Evolutionary conservation across 2,329 filamentous ascomycete species (phyloP).

Genomic region (Exophiala dermatitidis): DNA sequence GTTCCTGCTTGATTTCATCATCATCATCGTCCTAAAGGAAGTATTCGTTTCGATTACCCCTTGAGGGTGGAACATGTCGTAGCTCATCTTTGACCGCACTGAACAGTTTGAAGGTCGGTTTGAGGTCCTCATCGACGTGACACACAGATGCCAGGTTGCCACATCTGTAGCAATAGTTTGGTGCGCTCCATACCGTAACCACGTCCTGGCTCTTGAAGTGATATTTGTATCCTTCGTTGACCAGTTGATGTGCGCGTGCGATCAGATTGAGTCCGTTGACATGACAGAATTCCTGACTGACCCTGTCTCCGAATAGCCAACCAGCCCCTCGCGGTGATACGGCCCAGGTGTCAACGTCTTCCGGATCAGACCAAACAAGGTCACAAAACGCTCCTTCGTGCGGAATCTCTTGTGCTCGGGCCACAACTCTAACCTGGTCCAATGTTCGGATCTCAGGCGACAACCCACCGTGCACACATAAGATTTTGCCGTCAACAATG

Average conservation of each 20-base stretch:
- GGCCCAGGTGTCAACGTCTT: slow-evolving; percentile 63
- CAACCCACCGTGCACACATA: slow-evolving; percentile 65
- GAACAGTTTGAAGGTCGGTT: slow-evolving; percentile 70
- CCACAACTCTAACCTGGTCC: slow-evolving; percentile 67
- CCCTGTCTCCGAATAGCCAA: slow-evolving; percentile 64
- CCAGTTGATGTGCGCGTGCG: slow-evolving; percentile 65
- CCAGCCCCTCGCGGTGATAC: slow-evolving; percentile 61
- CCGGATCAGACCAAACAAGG: slow-evolving; percentile 68
- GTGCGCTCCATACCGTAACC: slow-evolving; percentile 79
- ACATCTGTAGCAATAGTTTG: slow-evolving; percentile 92
- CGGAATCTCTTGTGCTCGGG: slow-evolving; percentile 66
- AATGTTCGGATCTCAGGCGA: slow-evolving; percentile 67
- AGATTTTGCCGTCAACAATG: slow-evolving; percentile 65
- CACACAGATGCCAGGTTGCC: slow-evolving; percentile 75
- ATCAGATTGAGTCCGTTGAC: slow-evolving; percentile 67
- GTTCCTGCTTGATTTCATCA: not conserved
- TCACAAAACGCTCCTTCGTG: slow-evolving; percentile 73
- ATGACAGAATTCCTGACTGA: slow-evolving; percentile 69
- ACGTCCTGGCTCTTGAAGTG: slow-evolving; percentile 94
- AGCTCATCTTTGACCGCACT: slow-evolving; percentile 42
- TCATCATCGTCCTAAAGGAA: slow-evolving; percentile 28
- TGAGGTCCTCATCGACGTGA: slow-evolving; percentile 76
- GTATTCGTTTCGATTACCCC: slow-evolving; percentile 44
- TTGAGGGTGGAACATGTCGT: slow-evolving; percentile 39
- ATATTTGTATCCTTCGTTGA: slow-evolving; percentile 78